phyloP scores from a whole-genome alignment of 805 yeast genomes.

The Candida methanosorbosa region DNA sequence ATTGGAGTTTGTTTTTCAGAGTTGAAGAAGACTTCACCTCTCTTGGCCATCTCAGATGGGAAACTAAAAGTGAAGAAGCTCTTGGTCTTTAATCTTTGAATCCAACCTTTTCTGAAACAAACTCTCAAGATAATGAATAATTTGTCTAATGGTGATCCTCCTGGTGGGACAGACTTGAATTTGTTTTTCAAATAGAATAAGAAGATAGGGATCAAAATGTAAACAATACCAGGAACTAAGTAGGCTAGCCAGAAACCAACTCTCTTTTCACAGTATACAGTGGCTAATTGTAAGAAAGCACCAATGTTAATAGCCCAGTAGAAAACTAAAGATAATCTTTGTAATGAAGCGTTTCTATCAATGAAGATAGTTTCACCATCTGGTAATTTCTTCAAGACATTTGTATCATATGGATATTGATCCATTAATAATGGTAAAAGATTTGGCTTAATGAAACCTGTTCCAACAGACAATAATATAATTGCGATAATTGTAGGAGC shows the following conservation, averaged over 20 bases:
- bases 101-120: slow-evolving; percentile 33
- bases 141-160: slow-evolving; percentile 40
- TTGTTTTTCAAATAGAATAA: slow-evolving; percentile 1
- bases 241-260: slow-evolving; percentile 46
- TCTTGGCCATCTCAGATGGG: slow-evolving; percentile 33
- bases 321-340: slow-evolving; percentile 31
- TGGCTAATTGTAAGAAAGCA: slow-evolving; percentile 38
- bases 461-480: slow-evolving; percentile 31
- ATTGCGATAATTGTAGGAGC: slow-evolving; percentile 32
- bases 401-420: slow-evolving; percentile 51
- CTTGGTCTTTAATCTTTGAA: slow-evolving; percentile 29
- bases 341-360: slow-evolving; percentile 35
- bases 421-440: slow-evolving; percentile 43
- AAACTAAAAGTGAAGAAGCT: slow-evolving; percentile 41
- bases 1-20: slow-evolving; percentile 24
- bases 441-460: slow-evolving; percentile 48
- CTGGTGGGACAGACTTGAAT: slow-evolving; percentile 25
- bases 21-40: slow-evolving; percentile 30
- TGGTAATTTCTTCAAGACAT: slow-evolving; percentile 36
- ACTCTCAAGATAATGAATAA: slow-evolving; percentile 31
- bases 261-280: slow-evolving; percentile 38
- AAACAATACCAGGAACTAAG: slow-evolving; percentile 44
- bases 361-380: slow-evolving; percentile 33
- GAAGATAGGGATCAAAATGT: slow-evolving; percentile 15
- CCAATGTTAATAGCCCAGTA: slow-evolving; percentile 49